Evolutionary conservation across 108 stramenopile genomes (phyloP), one percentile per base, ranked within the genome.

Genomic region (Cyclotella baltica): DNA sequence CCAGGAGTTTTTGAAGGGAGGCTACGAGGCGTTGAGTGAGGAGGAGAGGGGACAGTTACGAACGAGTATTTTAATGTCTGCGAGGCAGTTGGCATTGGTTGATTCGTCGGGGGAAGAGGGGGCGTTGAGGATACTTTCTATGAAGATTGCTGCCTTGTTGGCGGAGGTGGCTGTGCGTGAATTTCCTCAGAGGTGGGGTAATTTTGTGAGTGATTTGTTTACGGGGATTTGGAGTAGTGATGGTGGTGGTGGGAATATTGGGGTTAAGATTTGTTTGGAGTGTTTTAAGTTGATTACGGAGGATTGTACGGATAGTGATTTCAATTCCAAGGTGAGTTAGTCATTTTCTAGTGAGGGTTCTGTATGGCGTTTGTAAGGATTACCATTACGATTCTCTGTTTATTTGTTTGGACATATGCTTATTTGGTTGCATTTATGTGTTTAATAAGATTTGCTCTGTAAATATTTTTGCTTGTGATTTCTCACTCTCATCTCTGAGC

Each of bases 241-340:
- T 55, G 77, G 50, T 19, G 74, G 71, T 62, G 36, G 36, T 10
- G 53, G 75, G 61, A 63, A 51, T 18, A 76, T 88, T 47, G 95
- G 92, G 16, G 88, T 89, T 34, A 88, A 86, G 62, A 90, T 93
- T 69, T 89, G 90, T 69, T 73, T 96, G 51, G 90, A 96, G 75
- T 85, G 90, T 52, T 68, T 93, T 23, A 80, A 85, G 71, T 75
- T 93, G 56, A 85, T 94, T 38, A 92, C 90, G 0, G 96, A 96
- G 73, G 93, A 96, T 88, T 94, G 93, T 72, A 94, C 93, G n/a
- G 96, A 96, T 77, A 86, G 87, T 61, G 96, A 96, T 76, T 96
- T 90, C 83, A 96, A 96, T 83, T 63, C 91, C 65, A 96, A 91
- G 82, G 90, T 87, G 62, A 59, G 89, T 75, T 16, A n/a, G n/a